Conservation (phyloP, 495 filamentous ascomycete species). For the Hyphodiscus hymeniophilus region DNA sequence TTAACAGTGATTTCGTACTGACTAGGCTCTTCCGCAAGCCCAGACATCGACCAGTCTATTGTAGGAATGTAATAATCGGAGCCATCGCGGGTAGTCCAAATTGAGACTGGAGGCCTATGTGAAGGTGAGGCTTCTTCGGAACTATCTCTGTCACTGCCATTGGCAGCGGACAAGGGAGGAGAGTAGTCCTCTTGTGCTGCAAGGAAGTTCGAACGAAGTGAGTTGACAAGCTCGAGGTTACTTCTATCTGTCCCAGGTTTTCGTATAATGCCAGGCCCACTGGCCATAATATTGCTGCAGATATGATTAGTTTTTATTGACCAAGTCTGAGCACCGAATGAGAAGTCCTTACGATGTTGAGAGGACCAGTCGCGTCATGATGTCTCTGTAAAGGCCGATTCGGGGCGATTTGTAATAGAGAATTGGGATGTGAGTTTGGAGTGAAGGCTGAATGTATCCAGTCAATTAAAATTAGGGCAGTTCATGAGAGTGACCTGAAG, state of each 20-base stretch:
- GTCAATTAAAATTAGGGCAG: too few species aligned
- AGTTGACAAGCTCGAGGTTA: conserved; percentile 79
- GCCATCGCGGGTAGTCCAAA: conserved; percentile 59
- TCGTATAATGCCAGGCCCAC: conserved; percentile 70
- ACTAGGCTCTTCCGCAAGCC: conserved; percentile 65
- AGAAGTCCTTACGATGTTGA: conserved; percentile 67
- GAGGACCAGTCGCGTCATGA: conserved; percentile 75
- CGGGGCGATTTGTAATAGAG: not conserved
- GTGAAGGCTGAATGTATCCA: too few species aligned
- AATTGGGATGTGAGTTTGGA: not conserved
- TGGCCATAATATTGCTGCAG: conserved; percentile 74
- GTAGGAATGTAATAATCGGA: conserved; percentile 66
- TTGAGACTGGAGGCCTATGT: conserved; percentile 24
- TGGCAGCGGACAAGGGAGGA: conserved; percentile 19
- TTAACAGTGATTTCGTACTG: conserved; percentile 93
- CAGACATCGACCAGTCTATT: conserved; percentile 60
- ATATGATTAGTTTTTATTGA: not conserved
- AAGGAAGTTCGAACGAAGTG: conserved; percentile 72
- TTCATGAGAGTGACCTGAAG: too few species aligned
- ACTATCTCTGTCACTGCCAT: conserved; percentile 10
- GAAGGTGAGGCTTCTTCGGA: conserved; percentile 21
- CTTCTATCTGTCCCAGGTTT: conserved; percentile 66
- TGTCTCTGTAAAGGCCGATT: not conserved
- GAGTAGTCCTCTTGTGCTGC: conserved; percentile 57
- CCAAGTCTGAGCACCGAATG: conserved; percentile 3